Evolutionary conservation across 345 rosid species (phyloP).

Genomic region (Mangifera indica): DNA sequence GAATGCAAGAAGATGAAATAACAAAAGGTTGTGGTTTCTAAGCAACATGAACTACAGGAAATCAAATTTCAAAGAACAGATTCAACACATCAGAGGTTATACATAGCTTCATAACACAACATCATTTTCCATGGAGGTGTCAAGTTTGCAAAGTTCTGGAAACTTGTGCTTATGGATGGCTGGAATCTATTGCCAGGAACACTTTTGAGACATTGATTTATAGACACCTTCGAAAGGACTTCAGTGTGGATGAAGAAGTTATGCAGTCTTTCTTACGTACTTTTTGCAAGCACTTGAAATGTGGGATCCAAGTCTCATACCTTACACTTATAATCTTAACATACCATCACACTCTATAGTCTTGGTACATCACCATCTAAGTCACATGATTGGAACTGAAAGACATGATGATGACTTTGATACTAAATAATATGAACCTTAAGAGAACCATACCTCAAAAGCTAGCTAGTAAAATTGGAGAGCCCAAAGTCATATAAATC

Average conservation of each 20-base stretch:
- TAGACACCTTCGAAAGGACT: neutral
- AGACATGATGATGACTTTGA: too few relatives aligned
- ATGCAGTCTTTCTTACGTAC: neutral
- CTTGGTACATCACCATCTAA: too few relatives aligned
- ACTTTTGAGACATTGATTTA: neutral
- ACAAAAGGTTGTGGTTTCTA: neutral
- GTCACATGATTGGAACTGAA: too few relatives aligned
- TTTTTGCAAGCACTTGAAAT: neutral
- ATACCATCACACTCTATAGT: too few relatives aligned
- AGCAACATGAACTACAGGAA: constrained; percentile 11
- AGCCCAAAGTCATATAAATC: too few relatives aligned
- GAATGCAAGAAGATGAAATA: constrained; percentile 15
- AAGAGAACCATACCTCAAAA: too few relatives aligned
- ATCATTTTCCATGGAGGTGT: neutral
- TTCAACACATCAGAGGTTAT: neutral
- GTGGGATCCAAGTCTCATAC: neutral
- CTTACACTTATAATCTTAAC: too few relatives aligned
- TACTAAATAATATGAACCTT: too few relatives aligned
- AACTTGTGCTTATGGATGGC: neutral
- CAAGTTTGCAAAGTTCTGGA: neutral
- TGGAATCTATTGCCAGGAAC: neutral
- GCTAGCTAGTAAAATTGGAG: too few relatives aligned
- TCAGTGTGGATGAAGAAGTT: neutral
- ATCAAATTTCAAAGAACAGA: neutral
- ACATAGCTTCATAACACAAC: neutral